A percentile compares a stretch with the other conserved stretches of the same genome.
Evolutionary conservation across 805 yeast genomes (phyloP).

Genomic region (Metschnikowia bowlesiae): DNA sequence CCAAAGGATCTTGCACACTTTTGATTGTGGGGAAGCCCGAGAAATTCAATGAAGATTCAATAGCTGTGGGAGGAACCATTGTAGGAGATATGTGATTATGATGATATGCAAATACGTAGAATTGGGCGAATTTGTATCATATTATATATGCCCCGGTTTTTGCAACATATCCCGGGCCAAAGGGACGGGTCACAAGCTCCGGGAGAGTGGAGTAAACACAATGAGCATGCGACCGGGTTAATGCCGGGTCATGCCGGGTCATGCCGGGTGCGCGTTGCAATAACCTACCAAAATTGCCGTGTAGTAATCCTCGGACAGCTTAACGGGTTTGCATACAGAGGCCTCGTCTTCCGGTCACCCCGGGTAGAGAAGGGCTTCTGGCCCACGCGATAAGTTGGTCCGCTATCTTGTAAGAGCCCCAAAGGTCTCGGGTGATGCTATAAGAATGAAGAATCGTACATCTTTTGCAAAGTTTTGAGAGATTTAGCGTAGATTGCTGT

Average conservation of each 20-base stretch:
- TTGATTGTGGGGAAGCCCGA: constrained; percentile 36
- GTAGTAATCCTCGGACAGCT: constrained; percentile 2
- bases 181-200: constrained; percentile 2
- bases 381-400: not conserved
- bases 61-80: constrained; percentile 45
- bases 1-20: constrained; percentile 38
- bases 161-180: constrained; percentile 5
- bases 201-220: constrained; percentile 10
- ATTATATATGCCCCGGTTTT: constrained; percentile 9
- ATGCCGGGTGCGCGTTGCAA: constrained; percentile 6
- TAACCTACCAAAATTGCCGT: constrained; percentile 1
- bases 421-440: not conserved
- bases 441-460: not conserved
- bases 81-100: constrained; percentile 3
- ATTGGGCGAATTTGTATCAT: constrained; percentile 6
- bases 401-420: no score
- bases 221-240: constrained; percentile 10
- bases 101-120: not conserved
- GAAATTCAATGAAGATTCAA: constrained; percentile 42
- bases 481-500: not conserved
- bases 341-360: constrained; percentile 1
- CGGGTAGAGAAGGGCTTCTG: not conserved
- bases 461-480: not conserved
- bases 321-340: not conserved
- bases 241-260: constrained; percentile 10